Base-by-base conservation (phyloP, 352 stramenopile genomes). In the Globisporangium yorkense region DNA sequence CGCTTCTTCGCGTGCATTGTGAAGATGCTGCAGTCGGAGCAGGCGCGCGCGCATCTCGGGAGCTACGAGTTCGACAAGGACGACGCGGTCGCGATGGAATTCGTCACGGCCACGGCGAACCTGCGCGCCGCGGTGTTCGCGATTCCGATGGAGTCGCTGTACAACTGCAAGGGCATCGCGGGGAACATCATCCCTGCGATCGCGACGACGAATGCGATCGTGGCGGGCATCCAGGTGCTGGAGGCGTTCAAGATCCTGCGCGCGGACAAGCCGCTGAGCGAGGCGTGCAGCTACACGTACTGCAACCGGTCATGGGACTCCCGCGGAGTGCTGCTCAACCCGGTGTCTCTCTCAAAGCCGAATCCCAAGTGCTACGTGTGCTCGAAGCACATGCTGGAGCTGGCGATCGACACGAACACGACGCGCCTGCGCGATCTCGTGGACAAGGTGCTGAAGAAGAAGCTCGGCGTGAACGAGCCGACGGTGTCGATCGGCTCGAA, bases 121-220 rank as follows among this genome's bases (percentile, higher is more conserved):
- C 72, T 99, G 33, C 89, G 98, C 10, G 95, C 84, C 5, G 71
- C 80, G 1, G 84, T 96, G 47, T 96, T 96, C 44, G 73, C 70
- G 7, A 96, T 96, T 59, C 9, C 61, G 12, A 89, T 84, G 75
- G 83, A 92, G 59, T 94, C 84, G 18, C 66, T 95, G n/a, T 95
- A 92, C 61, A 86, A 67, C 43, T 93, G 96, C 76, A 99, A 99
- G 75, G 97, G 97, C 29, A 99, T 99, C 62, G 98, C 98, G 5
- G 98, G 98, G 21, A 99, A 99, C 70, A 99, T 99, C 63, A 99
- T 99, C 57, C 97, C 97, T 47, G 97, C 98, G 18, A 99, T 99
- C 70, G 97, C 97, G 12, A 99, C 97, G 16, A 99, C 97, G n/a
- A 99, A 99, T 73, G 98, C 98, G 18, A 99, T 99, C 68, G 96